These are phyloP conservation scores for Paraphaeosphaeria minitans DNA, from an alignment of 2,329 filamentous ascomycete species.

Conservation along the genomic window DNA sequence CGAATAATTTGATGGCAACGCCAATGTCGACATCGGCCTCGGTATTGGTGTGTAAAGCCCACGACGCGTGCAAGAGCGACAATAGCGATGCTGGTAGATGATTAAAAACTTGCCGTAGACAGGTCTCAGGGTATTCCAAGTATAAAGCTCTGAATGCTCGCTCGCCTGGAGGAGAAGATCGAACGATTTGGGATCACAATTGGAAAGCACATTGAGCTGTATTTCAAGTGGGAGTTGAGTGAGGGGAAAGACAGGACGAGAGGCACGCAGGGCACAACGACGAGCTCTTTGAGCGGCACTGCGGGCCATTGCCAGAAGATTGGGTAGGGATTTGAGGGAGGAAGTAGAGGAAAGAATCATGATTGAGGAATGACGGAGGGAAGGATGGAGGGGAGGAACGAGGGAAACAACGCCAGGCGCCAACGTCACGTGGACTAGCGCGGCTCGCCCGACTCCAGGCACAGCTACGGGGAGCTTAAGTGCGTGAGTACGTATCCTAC, in stretches of 20 bases:
- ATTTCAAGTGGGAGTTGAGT: conserved; percentile 15
- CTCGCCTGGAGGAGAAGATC: conserved; percentile 11
- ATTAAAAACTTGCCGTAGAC: conserved; percentile 8
- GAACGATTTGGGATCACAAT: conserved; percentile 12
- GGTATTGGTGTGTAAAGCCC: conserved; percentile 1
- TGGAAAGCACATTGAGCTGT: conserved; percentile 16
- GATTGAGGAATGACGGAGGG: background rate
- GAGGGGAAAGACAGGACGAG: conserved; percentile 10
- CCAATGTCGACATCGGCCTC: background rate
- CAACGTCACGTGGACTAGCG: conserved; percentile 1
- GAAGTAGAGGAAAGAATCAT: conserved; percentile 4
- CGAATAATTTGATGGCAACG: background rate
- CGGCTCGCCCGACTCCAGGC: background rate
- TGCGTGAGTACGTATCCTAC: background rate
- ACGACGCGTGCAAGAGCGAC: conserved; percentile 10
- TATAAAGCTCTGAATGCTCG: conserved; percentile 13
- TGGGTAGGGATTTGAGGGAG: conserved; percentile 2
- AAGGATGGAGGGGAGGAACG: too few species aligned
- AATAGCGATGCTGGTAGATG: conserved; percentile 2
- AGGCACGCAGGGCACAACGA: conserved; percentile 8
- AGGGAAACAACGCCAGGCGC: too few species aligned
- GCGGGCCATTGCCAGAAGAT: conserved; percentile 10
- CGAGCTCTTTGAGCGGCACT: conserved; percentile 13
- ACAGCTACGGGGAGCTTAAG: background rate
- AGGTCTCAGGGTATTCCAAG: conserved; percentile 13